Evolutionary conservation across 345 rosid genomes (phyloP).

Genomic region (Euphorbia pulcherrima): DNA sequence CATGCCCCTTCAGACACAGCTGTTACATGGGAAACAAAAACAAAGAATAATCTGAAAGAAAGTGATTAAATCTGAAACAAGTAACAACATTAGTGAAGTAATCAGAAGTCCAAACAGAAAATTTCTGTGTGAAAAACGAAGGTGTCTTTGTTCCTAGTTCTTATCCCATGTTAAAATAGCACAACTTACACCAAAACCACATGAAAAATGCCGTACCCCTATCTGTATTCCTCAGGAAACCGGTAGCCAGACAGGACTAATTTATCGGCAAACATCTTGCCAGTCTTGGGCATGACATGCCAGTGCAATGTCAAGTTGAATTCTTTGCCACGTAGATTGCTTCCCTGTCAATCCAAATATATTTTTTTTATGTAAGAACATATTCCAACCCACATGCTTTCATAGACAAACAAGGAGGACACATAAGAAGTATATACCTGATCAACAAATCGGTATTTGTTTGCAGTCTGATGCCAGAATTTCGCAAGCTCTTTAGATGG

Average conservation of each 20-base stretch:
- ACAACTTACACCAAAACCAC: slow-evolving; percentile 30
- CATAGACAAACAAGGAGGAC: not conserved
- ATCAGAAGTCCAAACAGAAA: not conserved
- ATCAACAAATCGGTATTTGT: slow-evolving; percentile 90
- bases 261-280: slow-evolving; percentile 82
- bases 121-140: not conserved
- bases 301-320: slow-evolving; percentile 90
- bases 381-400: not conserved
- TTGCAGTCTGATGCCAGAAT: slow-evolving; percentile 66
- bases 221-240: slow-evolving; percentile 71
- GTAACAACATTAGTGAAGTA: not conserved
- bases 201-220: slow-evolving; percentile 19
- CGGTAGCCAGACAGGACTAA: slow-evolving; percentile 68
- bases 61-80: not conserved
- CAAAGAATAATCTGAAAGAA: not conserved
- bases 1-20: not conserved
- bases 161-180: slow-evolving; percentile 17
- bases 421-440: slow-evolving; percentile 45
- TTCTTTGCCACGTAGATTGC: slow-evolving; percentile 69
- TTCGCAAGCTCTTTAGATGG: slow-evolving; percentile 75
- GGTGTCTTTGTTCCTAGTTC: not conserved
- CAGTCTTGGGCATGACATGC: slow-evolving; percentile 97
- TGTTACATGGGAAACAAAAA: not conserved
- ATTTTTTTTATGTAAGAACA: not conserved
- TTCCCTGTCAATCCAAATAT: slow-evolving; percentile 48